Evolutionary conservation across 179 eudicot species (phyloP).

Genomic region (Silene coronaria): DNA sequence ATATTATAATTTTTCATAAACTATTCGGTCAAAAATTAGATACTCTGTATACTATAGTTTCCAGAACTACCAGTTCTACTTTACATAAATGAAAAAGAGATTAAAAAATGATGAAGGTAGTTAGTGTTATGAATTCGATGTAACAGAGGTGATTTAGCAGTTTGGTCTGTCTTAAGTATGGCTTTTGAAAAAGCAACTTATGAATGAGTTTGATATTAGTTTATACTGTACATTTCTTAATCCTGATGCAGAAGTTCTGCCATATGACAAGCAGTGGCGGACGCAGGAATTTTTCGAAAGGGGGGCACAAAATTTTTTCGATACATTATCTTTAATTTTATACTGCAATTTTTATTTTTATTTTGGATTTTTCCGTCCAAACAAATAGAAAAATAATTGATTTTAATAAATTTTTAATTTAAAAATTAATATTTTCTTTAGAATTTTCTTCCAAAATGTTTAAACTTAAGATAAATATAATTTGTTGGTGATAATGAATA

Average conservation of each 20-base stretch:
- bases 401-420: no score
- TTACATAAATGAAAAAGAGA: background rate
- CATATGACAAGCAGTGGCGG: background rate
- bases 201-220: background rate
- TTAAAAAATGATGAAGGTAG: background rate
- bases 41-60: background rate
- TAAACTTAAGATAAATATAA: no score
- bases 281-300: no score
- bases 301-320: no score
- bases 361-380: no score
- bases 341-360: no score
- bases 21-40: conserved; percentile 9
- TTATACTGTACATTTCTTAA: background rate
- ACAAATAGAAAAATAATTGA: no score
- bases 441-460: no score
- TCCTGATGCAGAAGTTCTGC: background rate
- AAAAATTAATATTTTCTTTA: no score
- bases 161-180: conserved; percentile 4
- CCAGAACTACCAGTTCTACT: background rate
- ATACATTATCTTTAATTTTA: no score
- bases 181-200: background rate
- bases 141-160: conserved; percentile 6
- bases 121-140: background rate
- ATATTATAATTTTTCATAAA: conserved; percentile 6
- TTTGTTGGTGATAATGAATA: no score